Percentiles rank a stretch among this genome's conserved stretches.
phyloP scores from a whole-genome alignment of 1,139 yeast genomes.

The Candida sojae region DNA sequence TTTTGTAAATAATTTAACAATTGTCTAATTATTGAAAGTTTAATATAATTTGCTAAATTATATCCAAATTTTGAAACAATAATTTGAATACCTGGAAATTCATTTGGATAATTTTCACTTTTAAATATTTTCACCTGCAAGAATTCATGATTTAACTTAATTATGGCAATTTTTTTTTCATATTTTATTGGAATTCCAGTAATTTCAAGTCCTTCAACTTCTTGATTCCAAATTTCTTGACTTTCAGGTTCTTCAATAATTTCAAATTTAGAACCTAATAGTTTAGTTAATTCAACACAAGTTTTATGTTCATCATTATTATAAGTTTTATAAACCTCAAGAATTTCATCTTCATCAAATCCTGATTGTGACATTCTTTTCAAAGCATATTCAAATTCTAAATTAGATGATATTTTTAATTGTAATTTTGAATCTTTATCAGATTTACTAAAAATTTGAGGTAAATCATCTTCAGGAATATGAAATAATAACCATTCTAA shows the following conservation, averaged over 20 bases:
- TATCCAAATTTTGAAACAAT: slow-evolving; percentile 46
- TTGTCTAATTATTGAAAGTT: slow-evolving; percentile 59
- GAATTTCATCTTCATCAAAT: slow-evolving; percentile 63
- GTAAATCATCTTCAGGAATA: slow-evolving; percentile 92
- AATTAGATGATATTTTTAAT: slow-evolving; percentile 47
- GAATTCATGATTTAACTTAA: slow-evolving; percentile 31
- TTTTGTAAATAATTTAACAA: slow-evolving; percentile 45
- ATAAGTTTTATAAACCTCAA: slow-evolving; percentile 44
- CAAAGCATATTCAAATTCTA: slow-evolving; percentile 42
- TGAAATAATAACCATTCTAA: slow-evolving; percentile 86
- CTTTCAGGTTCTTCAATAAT: slow-evolving; percentile 16
- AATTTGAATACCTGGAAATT: slow-evolving; percentile 63
- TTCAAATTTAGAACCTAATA: slow-evolving; percentile 23
- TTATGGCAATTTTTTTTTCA: slow-evolving; percentile 25
- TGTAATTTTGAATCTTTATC: slow-evolving; percentile 49
- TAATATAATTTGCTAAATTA: slow-evolving; percentile 73
- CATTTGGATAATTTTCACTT: slow-evolving; percentile 56
- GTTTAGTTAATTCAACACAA: slow-evolving; percentile 51
- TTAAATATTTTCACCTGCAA: slow-evolving; percentile 48
- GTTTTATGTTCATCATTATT: slow-evolving; percentile 53
- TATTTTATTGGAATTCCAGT: slow-evolving; percentile 39
- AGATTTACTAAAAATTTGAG: slow-evolving; percentile 51
- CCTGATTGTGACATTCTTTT: slow-evolving; percentile 68
- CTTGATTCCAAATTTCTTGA: slow-evolving; percentile 68
- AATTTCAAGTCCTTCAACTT: slow-evolving; percentile 65